These are phyloP conservation scores for Quercus bicolor DNA, from an alignment of 306 rosid genomes.

Conservation along the genomic window DNA sequence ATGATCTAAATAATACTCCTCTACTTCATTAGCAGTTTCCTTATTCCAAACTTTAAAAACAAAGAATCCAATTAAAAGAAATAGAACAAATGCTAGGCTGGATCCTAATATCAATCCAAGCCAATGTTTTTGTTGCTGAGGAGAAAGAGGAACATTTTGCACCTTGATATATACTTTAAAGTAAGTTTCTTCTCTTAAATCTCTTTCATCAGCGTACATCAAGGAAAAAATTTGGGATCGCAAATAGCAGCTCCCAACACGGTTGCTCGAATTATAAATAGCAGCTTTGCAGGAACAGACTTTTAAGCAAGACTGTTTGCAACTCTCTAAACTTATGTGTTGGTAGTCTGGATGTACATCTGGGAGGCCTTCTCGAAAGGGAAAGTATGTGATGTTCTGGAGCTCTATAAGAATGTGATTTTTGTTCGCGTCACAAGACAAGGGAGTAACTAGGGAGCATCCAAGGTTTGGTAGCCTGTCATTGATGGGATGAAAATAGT, in stretches of 20 bases:
- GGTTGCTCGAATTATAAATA: neutral
- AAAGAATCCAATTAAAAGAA: neutral
- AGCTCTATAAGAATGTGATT: neutral
- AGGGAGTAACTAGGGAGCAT: neutral
- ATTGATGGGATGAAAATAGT: neutral
- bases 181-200: no score
- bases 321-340: neutral
- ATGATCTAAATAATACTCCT: neutral
- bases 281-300: slow-evolving; percentile 6
- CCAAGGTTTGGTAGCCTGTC: neutral
- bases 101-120: neutral
- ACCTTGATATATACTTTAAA: neutral
- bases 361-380: no score
- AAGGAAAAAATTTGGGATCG: neutral
- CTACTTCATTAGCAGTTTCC: neutral
- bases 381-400: no score
- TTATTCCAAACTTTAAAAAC: neutral
- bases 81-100: neutral
- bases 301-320: slow-evolving; percentile 3
- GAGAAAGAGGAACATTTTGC: neutral
- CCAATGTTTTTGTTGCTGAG: neutral
- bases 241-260: neutral
- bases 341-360: no score
- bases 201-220: no score
- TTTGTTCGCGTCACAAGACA: neutral